Percentiles rank a stretch among this genome's conserved stretches.
Conservation (phyloP, 345 rosid species). For the Corchorus capsularis region DNA sequence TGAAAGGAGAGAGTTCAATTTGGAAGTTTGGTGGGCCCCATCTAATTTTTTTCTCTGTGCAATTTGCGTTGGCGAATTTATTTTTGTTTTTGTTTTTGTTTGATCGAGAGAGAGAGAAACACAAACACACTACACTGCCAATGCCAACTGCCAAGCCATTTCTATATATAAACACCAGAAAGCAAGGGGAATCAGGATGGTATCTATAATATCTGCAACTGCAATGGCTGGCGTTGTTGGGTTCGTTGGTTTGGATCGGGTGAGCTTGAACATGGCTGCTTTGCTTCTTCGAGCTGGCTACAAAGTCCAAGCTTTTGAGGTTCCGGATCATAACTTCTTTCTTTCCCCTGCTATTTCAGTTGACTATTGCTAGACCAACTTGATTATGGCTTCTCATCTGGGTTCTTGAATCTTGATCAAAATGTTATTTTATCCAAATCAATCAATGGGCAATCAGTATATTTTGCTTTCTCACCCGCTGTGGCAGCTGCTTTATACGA, state of each 20-base stretch:
- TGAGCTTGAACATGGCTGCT: conserved; percentile 78
- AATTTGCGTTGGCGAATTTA: too few species aligned
- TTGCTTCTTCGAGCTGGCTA: conserved; percentile 64
- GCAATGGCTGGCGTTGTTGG: conserved; percentile 47
- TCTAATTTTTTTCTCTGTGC: too few species aligned
- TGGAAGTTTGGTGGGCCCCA: too few species aligned
- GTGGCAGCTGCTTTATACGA: background rate
- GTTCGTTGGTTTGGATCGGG: conserved; percentile 69
- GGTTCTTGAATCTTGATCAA: background rate
- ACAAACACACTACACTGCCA: too few species aligned
- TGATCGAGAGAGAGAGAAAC: too few species aligned
- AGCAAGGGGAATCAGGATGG: background rate
- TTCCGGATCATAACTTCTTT: conserved; percentile 9
- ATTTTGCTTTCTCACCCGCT: background rate
- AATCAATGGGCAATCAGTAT: conserved; percentile 9
- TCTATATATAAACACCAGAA: too few species aligned
- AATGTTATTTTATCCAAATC: background rate
- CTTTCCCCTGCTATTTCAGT: background rate
- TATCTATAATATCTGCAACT: background rate
- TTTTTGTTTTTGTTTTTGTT: too few species aligned
- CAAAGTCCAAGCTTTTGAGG: conserved; percentile 76
- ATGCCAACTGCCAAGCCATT: too few species aligned
- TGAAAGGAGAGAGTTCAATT: too few species aligned
- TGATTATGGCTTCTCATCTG: background rate
- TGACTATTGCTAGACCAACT: conserved; percentile 3